Evolutionary conservation across 805 yeast genomes (phyloP), one percentile per base, ranked within the genome.

Genomic region (Diddensiella transvaalensis): DNA sequence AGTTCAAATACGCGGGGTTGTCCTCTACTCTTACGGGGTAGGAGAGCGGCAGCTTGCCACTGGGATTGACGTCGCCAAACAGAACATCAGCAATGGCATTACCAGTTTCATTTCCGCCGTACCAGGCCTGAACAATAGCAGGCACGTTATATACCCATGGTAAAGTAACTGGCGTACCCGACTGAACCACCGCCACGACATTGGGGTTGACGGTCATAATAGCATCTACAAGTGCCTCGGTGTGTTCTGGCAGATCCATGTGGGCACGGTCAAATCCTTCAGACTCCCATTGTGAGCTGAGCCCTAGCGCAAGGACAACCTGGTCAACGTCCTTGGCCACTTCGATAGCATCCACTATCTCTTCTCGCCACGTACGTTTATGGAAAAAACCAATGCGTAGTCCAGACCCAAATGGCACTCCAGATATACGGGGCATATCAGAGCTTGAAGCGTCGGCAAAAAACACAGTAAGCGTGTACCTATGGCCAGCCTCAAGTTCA

Each of bases 91-190:
- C 83, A 59, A 80, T 68, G 13, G 79, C 75, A 55, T 76, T 78
- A 50, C 85, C 84, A 37, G 69, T 60, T 55, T 80, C 84, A 51
- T 71, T 71, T 48, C 85, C 85, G 53, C 78, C 79, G 58, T 72
- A 78, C 74, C 80, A 77, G 8, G 79, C 78, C 42, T 78, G 80
- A 3, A 79, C 62, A 15, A 78, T 46, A 2, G 74, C 73, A 35
- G 69, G 68, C 19, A 70, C 76, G 32, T 70, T 58, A 6, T 55
- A 51, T 6, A 65, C 50, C 81, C 82, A 79, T 22, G 83, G 83
- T 68, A 80, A 62, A 33, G 76, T 72, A 6, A 80, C 82, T 0
- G 85, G 85, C 17, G 83, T 74, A 42, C 85, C 85, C 2, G 80
- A 71, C 58, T 80, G 83, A 55, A 75, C 71, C 22, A 81, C 81